Base-by-base conservation (phyloP, 176 grass and related monocot genomes). In the Aechmea fasciata region DNA sequence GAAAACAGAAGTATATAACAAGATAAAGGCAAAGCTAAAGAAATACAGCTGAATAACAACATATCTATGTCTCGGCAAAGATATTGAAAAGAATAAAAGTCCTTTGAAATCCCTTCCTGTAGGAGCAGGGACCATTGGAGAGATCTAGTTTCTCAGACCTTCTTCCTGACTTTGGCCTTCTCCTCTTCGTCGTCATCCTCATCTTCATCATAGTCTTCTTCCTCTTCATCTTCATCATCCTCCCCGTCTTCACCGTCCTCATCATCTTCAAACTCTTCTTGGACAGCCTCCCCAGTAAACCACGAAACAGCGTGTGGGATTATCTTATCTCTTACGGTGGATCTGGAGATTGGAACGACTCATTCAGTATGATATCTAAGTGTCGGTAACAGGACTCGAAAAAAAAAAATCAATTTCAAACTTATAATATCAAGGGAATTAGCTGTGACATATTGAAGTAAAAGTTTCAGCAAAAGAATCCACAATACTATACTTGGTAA, bases 281-380 rank as follows among this genome's bases (percentile, higher is more conserved):
- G 82, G 49, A 65, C 82, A 48, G 88, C 91, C 69, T 96, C 91
- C 66, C 85, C 88, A 10, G 85, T 88, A 65, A 88, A 96, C 91
- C 91, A 96, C 52, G 85, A 96, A 67, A 91, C 88, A 69, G 91
- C 91, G 71, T 86, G 91, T 29, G 91, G 91, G 55, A 96, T 96
- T 50, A 96, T 96, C 83, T 96, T 91, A 51, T 96, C 91, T 75
- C 85, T 91, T 74, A 96, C 82, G 52, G 85, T 96, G 72, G 88
- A 91, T 83, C 91, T 96, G 80, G 1, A 64, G 12, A 52, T 55
- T 18, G 9, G 33, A 65, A 49, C 65, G 13, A 25, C 25, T 11
- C 8, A 78, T 66, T 48, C 13, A 70, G 9, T 59, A 23, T 49
- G 63, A 5, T 24, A 12, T 3, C 14, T 47, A 73, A 79, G 74